Evolutionary conservation across 2,329 filamentous ascomycete genomes (phyloP).

Genomic region (Fusarium sp.): DNA sequence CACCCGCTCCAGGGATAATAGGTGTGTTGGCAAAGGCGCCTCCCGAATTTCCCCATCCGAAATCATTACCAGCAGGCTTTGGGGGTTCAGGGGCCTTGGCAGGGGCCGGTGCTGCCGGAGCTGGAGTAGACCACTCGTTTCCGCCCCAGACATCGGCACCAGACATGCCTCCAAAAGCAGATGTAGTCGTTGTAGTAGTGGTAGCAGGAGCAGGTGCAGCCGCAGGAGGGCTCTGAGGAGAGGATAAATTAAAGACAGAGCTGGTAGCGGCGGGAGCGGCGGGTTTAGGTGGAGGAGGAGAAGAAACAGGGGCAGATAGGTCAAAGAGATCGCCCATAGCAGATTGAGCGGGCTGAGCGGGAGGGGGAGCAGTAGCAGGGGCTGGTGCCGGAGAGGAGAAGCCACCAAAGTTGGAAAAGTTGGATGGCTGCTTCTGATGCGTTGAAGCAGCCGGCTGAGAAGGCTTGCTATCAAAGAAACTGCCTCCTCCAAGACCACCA

Average conservation of each 20-base stretch:
- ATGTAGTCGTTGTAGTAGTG: conserved; percentile 44
- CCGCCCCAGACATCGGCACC: conserved; percentile 84
- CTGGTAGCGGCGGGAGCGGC: conserved; percentile 57
- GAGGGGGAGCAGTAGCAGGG: conserved; percentile 45
- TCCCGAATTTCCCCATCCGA: conserved; percentile 67
- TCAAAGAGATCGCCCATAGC: conserved; percentile 86
- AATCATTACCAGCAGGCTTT: conserved; percentile 66
- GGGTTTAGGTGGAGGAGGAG: conserved; percentile 53
- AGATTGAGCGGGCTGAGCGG: conserved; percentile 59
- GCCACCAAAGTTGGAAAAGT: conserved; percentile 73
- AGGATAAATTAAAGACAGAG: conserved; percentile 87
- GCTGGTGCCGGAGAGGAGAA: conserved; percentile 61
- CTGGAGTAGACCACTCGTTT: conserved; percentile 83
- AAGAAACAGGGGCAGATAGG: conserved; percentile 68
- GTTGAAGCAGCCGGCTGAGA: conserved; percentile 64
- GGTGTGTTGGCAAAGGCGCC: conserved; percentile 68
- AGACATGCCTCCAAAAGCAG: conserved; percentile 56
- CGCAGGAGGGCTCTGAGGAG: conserved; percentile 59
- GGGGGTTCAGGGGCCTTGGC: conserved; percentile 69
- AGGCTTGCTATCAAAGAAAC: conserved; percentile 85
- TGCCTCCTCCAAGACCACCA: conserved; percentile 73
- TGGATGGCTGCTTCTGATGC: conserved; percentile 65
- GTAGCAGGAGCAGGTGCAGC: conserved; percentile 55
- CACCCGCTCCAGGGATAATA: conserved; percentile 71
- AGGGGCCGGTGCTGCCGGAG: conserved; percentile 51